A percentile compares a stretch with the other conserved stretches of the same genome.
These are phyloP conservation scores for Aspergillus udagawae DNA, from an alignment of 2,329 filamentous ascomycete species.

Conservation along the genomic window DNA sequence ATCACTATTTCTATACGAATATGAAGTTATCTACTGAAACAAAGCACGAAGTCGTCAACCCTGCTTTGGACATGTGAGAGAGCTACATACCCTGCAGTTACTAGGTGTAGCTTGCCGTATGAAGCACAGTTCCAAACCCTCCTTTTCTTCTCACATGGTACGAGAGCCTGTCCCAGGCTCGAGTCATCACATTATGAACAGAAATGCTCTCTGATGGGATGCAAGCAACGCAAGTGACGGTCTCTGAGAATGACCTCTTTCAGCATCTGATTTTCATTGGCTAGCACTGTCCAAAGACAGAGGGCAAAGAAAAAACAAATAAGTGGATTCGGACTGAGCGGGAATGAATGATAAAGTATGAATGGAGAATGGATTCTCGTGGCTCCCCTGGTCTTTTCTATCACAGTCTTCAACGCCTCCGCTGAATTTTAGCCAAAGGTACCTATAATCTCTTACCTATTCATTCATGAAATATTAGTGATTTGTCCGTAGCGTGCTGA, in stretches of 20 bases:
- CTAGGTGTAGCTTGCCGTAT: neutral
- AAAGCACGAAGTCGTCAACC: neutral
- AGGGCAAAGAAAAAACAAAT: neutral
- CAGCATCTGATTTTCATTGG: neutral
- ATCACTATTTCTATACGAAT: neutral
- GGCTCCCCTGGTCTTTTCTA: neutral
- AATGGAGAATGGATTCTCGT: neutral
- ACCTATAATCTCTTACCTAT: neutral
- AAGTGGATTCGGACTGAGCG: neutral
- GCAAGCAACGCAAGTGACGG: neutral
- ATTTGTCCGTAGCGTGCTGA: neutral
- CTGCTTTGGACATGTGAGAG: neutral
- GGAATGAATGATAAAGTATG: neutral
- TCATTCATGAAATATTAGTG: neutral
- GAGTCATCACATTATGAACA: neutral
- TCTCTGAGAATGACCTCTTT: neutral
- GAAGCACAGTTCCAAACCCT: neutral
- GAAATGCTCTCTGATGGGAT: neutral
- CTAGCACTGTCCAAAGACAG: neutral
- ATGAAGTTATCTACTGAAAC: neutral
- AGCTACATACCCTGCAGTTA: neutral
- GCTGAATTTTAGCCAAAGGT: neutral
- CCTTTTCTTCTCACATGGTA: neutral
- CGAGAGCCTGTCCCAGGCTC: neutral
- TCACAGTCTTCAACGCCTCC: neutral